A percentile compares a stretch with the other conserved stretches of the same genome.
Evolutionary conservation across 78 protist genomes (phyloP).

Genomic region (Isochrysis galbana): DNA sequence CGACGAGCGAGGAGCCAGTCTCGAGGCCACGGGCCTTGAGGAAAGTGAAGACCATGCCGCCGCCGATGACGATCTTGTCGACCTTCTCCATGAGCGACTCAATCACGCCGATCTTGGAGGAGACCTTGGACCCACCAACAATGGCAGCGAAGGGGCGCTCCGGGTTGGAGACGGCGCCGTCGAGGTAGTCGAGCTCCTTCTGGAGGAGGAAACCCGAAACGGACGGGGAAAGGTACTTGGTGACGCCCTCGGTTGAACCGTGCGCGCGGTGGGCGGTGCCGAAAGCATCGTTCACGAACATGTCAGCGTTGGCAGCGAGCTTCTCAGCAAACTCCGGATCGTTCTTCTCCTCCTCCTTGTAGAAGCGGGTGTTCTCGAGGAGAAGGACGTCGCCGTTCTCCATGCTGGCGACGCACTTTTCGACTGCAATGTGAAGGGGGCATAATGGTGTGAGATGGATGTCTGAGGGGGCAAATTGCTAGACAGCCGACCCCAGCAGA

Average conservation of each 20-base stretch:
- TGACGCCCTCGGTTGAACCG: slow-evolving; percentile 73
- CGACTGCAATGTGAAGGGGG: not conserved
- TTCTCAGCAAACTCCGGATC: slow-evolving; percentile 58
- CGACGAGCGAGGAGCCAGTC: slow-evolving; percentile 67
- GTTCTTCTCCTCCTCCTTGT: slow-evolving; percentile 73
- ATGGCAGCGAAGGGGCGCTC: slow-evolving; percentile 75
- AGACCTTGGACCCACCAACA: slow-evolving; percentile 58
- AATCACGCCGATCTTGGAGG: slow-evolving; percentile 56
- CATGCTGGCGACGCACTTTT: slow-evolving; percentile 34
- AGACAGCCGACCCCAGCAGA: too few species aligned
- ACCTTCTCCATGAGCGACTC: slow-evolving; percentile 59
- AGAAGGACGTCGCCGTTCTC: slow-evolving; percentile 45
- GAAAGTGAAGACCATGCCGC: slow-evolving; percentile 83
- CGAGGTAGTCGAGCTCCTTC: slow-evolving; percentile 74
- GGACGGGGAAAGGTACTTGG: slow-evolving; percentile 47
- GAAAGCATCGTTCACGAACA: slow-evolving; percentile 61
- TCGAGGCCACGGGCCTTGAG: slow-evolving; percentile 67
- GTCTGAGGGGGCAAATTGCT: not conserved
- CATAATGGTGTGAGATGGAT: not conserved
- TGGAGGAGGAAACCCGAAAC: slow-evolving; percentile 73
- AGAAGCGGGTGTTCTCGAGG: slow-evolving; percentile 80
- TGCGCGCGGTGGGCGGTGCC: slow-evolving; percentile 89
- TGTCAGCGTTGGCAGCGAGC: slow-evolving; percentile 56
- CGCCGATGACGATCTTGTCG: slow-evolving; percentile 78
- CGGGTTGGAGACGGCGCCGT: slow-evolving; percentile 51